Percentiles rank a stretch among this genome's conserved stretches.
Conservation (phyloP, 2,329 filamentous ascomycete genomes). For the Chrysoporthe austroafricana region DNA sequence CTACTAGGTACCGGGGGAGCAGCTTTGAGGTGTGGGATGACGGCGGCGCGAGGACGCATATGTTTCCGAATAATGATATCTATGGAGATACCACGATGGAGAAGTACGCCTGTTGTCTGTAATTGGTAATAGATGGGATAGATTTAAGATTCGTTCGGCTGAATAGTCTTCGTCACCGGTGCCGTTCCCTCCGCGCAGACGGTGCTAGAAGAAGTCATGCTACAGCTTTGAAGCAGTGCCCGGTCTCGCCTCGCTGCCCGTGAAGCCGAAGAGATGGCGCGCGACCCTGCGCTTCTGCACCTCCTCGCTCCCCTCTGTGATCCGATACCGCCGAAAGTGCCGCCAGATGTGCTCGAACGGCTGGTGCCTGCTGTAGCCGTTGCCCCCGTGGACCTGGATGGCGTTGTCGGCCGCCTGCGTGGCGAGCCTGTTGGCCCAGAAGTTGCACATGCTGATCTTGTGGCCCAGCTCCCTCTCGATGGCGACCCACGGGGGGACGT, state of each 20-base stretch:
- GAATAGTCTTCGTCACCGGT: rapidly evolving
- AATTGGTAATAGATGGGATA: neutral
- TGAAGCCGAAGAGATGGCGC: slow-evolving; percentile 49
- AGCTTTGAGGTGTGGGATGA: slow-evolving; percentile 36
- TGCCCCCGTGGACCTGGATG: slow-evolving; percentile 65
- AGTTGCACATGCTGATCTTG: slow-evolving; percentile 69
- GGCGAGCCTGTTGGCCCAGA: slow-evolving; percentile 64
- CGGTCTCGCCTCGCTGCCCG: neutral
- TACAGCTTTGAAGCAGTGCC: neutral
- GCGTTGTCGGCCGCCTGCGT: slow-evolving; percentile 64
- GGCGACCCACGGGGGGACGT: slow-evolving; percentile 45
- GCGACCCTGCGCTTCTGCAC: slow-evolving; percentile 70
- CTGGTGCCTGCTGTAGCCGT: slow-evolving; percentile 60
- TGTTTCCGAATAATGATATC: slow-evolving; percentile 40
- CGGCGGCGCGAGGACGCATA: slow-evolving; percentile 38
- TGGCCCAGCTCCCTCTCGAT: slow-evolving; percentile 63
- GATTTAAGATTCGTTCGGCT: no score
- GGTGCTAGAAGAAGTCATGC: neutral
- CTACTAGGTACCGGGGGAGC: slow-evolving; percentile 41
- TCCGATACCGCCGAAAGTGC: slow-evolving; percentile 65
- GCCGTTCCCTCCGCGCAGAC: no score
- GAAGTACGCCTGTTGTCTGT: slow-evolving; percentile 41
- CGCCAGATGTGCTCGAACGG: slow-evolving; percentile 70
- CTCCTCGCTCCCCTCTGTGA: slow-evolving; percentile 68
- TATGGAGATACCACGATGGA: slow-evolving; percentile 11